A percentile compares a stretch with the other conserved stretches of the same genome.
Evolutionary conservation across 2,329 filamentous ascomycete species (phyloP).

Genomic region (Aspergillus tamarii): DNA sequence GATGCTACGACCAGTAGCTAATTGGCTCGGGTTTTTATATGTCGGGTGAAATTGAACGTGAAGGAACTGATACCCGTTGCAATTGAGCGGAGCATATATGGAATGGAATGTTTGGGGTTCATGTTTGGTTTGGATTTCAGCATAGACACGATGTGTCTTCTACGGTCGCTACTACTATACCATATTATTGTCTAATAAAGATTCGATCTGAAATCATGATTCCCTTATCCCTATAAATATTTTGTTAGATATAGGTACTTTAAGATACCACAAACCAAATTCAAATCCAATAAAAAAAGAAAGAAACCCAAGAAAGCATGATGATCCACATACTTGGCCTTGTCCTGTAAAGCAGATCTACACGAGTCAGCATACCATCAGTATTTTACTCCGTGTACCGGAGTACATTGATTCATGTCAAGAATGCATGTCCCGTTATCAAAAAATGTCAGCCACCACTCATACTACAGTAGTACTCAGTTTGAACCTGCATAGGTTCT

Average conservation of each 20-base stretch:
- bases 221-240: not conserved
- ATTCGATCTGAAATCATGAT: constrained; percentile 10
- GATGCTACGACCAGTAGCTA: not conserved
- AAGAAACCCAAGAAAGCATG: not conserved
- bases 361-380: not conserved
- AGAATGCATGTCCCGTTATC: not conserved
- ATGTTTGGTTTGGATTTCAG: constrained; percentile 10
- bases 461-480: not conserved
- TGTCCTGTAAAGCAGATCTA: not conserved
- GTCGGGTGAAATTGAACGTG: constrained; percentile 11
- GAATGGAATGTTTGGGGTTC: constrained; percentile 14
- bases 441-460: not conserved
- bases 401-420: not conserved
- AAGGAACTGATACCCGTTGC: constrained; percentile 21
- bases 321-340: not conserved
- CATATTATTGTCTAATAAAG: constrained; percentile 30
- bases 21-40: not conserved
- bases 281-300: not conserved
- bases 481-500: no score
- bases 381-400: not conserved
- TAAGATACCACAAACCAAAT: not conserved
- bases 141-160: constrained; percentile 24
- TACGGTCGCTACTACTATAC: constrained; percentile 27
- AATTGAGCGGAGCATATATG: constrained; percentile 22
- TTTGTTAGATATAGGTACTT: not conserved